Percentiles rank a stretch among this genome's conserved stretches.
Conservation (phyloP, 148 eudicot genomes). For the Cornus florida region DNA sequence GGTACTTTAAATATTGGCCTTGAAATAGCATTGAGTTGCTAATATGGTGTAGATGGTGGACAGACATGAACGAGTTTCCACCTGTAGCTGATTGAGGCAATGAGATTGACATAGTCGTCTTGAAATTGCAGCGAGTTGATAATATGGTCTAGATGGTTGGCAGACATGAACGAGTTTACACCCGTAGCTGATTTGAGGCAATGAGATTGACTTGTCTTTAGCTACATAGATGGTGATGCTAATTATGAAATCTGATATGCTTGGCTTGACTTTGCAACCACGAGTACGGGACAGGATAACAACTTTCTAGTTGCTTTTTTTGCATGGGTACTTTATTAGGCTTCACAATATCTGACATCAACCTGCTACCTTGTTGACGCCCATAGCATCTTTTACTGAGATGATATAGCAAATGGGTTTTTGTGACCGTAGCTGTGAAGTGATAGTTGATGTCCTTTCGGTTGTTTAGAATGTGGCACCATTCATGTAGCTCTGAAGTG, state of each 20-base stretch:
- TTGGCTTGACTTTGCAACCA: not conserved
- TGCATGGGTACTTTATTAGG: conserved; percentile 9
- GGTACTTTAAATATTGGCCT: no score
- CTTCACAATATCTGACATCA: not conserved
- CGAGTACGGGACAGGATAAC: conserved; percentile 29
- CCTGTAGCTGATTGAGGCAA: conserved; percentile 21
- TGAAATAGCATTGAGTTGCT: no score
- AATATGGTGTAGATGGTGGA: not conserved
- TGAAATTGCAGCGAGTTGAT: no score
- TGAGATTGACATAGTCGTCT: not conserved
- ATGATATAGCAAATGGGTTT: conserved; percentile 21
- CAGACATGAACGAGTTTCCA: conserved; percentile 4
- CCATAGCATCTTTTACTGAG: conserved; percentile 12
- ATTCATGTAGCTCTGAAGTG: conserved; percentile 17
- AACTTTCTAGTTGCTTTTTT: conserved; percentile 8
- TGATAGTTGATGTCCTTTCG: conserved; percentile 26
- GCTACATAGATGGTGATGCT: not conserved
- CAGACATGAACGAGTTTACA: conserved; percentile 3
- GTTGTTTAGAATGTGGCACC: conserved; percentile 11
- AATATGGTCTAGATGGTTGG: not conserved
- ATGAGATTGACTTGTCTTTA: conserved; percentile 7
- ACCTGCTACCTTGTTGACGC: conserved; percentile 11
- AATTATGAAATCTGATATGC: not conserved
- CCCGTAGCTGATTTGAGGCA: conserved; percentile 22
- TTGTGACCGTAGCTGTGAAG: conserved; percentile 43